Percentiles rank a stretch among this genome's conserved stretches.
Conservation (phyloP, 306 rosid species). For the Fragaria iinumae region DNA sequence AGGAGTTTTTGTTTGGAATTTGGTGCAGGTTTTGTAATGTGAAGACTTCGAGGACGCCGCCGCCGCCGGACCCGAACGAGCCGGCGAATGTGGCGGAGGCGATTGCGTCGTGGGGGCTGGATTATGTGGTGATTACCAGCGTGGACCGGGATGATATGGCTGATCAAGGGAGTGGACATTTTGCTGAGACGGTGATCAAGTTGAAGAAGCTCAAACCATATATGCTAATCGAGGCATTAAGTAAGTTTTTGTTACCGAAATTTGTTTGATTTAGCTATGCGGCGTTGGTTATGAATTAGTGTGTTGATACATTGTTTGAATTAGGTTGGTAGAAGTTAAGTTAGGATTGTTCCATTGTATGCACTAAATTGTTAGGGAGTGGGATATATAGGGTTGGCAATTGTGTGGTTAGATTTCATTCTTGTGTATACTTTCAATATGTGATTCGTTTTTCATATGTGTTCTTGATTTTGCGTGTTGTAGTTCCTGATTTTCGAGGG, state of each 20-base stretch:
- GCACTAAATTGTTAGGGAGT: not conserved
- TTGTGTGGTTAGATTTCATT: not conserved
- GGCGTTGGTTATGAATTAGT: slow-evolving; percentile 55
- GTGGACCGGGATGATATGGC: slow-evolving; percentile 96
- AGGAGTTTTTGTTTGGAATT: slow-evolving; percentile 1
- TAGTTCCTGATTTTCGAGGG: slow-evolving; percentile 98
- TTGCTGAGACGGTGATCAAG: slow-evolving; percentile 88
- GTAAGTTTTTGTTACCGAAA: slow-evolving; percentile 30
- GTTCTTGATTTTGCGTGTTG: slow-evolving; percentile 18
- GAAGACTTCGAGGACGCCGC: slow-evolving; percentile 94
- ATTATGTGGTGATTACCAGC: slow-evolving; percentile 94
- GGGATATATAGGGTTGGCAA: not conserved
- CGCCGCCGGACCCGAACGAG: slow-evolving; percentile 91
- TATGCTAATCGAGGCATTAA: slow-evolving; percentile 90
- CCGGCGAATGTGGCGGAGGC: slow-evolving; percentile 99
- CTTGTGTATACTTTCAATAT: not conserved
- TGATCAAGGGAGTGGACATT: slow-evolving; percentile 98
- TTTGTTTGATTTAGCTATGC: not conserved
- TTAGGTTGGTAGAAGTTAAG: not conserved
- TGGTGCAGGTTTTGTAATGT: slow-evolving; percentile 87
- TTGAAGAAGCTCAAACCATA: slow-evolving; percentile 83
- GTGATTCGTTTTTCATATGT: slow-evolving; percentile 21
- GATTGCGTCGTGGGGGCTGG: slow-evolving; percentile 98
- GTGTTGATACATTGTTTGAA: not conserved
- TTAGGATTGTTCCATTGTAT: not conserved